Conservation (phyloP, 352 stramenopile genomes). For the Phytophthora ramorum region DNA sequence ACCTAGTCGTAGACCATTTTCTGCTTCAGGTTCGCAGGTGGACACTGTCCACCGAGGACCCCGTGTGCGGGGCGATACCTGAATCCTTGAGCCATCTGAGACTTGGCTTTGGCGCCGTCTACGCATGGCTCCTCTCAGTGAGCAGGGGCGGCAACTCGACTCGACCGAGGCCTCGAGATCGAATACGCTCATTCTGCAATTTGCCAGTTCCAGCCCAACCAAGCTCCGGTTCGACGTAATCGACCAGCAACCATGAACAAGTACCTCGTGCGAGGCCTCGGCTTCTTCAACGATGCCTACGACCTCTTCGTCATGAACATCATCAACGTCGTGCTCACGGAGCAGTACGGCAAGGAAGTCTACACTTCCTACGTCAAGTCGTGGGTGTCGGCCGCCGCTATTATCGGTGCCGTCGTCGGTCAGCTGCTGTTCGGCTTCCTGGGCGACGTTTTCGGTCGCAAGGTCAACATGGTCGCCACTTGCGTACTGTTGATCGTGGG, state of each 20-base stretch:
- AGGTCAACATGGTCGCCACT: constrained; percentile 67
- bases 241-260: constrained; percentile 51
- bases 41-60: too few species aligned
- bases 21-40: too few species aligned
- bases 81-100: too few species aligned
- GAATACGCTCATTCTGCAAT: constrained; percentile 12
- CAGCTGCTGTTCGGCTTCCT: constrained; percentile 64
- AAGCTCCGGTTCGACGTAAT: constrained; percentile 13
- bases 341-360: constrained; percentile 62
- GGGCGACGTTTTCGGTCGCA: constrained; percentile 62
- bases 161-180: too few species aligned
- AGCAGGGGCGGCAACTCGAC: too few species aligned
- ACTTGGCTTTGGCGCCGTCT: too few species aligned
- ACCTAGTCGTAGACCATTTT: too few species aligned
- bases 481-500: constrained; percentile 58
- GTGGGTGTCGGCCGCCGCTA: constrained; percentile 52
- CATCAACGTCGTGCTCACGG: constrained; percentile 67
- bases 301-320: constrained; percentile 79
- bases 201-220: constrained; percentile 6
- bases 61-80: too few species aligned
- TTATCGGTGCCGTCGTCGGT: constrained; percentile 61
- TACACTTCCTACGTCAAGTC: constrained; percentile 70
- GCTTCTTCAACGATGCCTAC: constrained; percentile 70
- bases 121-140: too few species aligned
- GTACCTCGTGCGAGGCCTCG: constrained; percentile 59